Percentiles rank a stretch among this genome's conserved stretches.
These are phyloP conservation scores for Wickerhamomyces xylosicus DNA, from an alignment of 805 yeast species.

Conservation along the genomic window DNA sequence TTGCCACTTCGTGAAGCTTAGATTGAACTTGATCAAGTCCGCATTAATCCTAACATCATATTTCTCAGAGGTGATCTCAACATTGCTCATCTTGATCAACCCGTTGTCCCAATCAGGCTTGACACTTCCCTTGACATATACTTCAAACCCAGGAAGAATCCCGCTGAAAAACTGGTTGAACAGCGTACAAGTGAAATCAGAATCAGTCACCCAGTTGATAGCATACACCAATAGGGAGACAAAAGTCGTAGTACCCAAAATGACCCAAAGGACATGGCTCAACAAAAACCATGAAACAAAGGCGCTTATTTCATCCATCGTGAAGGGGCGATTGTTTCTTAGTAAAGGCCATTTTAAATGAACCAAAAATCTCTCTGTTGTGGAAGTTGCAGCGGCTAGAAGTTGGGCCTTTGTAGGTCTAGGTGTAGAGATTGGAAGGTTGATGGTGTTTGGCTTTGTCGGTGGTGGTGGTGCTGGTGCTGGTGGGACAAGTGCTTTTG, in stretches of 20 bases:
- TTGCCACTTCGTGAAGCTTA: conserved; percentile 80
- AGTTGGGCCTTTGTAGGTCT: conserved; percentile 9
- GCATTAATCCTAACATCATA: conserved; percentile 66
- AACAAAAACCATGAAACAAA: conserved; percentile 83
- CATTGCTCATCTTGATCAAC: conserved; percentile 68
- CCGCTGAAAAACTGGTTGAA: conserved; percentile 67
- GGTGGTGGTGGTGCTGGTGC: no score
- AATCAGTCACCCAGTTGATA: conserved; percentile 75
- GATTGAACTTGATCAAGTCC: conserved; percentile 69
- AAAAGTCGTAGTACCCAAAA: conserved; percentile 87
- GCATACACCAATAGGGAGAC: conserved; percentile 65
- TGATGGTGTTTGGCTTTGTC: no score
- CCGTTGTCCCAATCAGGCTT: conserved; percentile 92
- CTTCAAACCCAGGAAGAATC: conserved; percentile 63
- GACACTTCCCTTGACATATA: conserved; percentile 80
- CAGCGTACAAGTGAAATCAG: conserved; percentile 73
- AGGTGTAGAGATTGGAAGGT: no score
- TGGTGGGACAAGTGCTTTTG: no score
- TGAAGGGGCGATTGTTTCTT: conserved; percentile 72
- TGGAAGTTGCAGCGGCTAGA: conserved; percentile 10
- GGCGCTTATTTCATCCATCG: conserved; percentile 80
- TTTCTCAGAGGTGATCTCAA: conserved; percentile 58
- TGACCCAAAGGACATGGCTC: conserved; percentile 70
- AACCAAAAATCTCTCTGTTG: conserved; percentile 35
- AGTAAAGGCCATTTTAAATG: conserved; percentile 70